Evolutionary conservation across 2,329 filamentous ascomycete species (phyloP).

Genomic region (Botrytis deweyae): DNA sequence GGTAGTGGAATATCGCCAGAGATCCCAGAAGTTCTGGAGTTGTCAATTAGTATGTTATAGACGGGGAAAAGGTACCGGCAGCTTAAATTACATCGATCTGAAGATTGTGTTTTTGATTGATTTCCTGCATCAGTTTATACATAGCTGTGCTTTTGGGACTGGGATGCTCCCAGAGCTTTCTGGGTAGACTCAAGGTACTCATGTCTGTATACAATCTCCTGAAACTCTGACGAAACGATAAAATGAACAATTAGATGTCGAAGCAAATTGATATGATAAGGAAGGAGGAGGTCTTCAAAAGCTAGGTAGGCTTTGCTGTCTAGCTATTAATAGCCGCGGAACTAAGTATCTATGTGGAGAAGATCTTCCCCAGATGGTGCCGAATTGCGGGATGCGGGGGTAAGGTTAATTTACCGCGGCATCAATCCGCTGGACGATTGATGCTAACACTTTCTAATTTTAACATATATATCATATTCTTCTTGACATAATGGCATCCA

Average conservation of each 20-base stretch:
- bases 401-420: not conserved
- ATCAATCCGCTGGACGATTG: not conserved
- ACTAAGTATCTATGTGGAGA: not conserved
- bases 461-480: not conserved
- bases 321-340: not conserved
- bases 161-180: slow-evolving; percentile 69
- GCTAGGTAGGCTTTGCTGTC: not conserved
- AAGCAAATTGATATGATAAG: not conserved
- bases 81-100: slow-evolving; percentile 52
- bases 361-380: not conserved
- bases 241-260: not conserved
- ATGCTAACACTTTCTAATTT: not conserved
- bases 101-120: slow-evolving; percentile 58
- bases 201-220: slow-evolving; percentile 19
- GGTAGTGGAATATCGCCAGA: slow-evolving; percentile 68
- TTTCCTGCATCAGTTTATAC: slow-evolving; percentile 63
- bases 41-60: not conserved
- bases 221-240: not conserved
- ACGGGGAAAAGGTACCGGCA: not conserved
- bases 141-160: slow-evolving; percentile 61
- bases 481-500: not conserved
- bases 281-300: not conserved
- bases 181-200: slow-evolving; percentile 42
- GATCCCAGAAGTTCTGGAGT: slow-evolving; percentile 61
- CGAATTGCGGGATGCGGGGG: not conserved